Evolutionary conservation across 139 green algal species (phyloP).

Genomic region (Chara braunii): DNA sequence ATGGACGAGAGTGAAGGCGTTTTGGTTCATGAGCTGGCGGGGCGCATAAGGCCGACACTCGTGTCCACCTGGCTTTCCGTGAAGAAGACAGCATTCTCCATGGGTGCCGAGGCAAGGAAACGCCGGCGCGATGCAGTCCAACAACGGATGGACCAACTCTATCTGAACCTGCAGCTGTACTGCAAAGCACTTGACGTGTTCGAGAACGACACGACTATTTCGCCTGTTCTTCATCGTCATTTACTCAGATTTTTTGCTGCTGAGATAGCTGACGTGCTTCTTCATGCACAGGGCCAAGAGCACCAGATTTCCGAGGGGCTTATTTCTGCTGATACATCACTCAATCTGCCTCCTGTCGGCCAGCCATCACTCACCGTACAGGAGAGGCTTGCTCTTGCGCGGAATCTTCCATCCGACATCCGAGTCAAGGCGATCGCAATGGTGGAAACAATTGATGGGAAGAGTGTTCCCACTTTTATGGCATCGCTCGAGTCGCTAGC

Average conservation of each 20-base stretch:
- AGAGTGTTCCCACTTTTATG: conserved; percentile 29
- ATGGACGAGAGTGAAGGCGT: conserved; percentile 3
- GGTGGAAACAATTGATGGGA: conserved; percentile 24
- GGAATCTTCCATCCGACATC: no score
- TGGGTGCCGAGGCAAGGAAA: conserved; percentile 59
- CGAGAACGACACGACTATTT: conserved; percentile 9
- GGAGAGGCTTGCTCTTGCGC: no score
- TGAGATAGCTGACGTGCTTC: no score
- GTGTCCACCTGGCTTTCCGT: conserved; percentile 55
- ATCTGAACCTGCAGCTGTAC: conserved; percentile 69
- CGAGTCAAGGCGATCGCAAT: conserved; percentile 1
- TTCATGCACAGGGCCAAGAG: no score
- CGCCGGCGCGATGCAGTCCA: conserved; percentile 50
- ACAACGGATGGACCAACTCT: no score
- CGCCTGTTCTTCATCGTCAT: no score
- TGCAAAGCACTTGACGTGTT: conserved; percentile 49
- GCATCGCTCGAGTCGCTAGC: conserved; percentile 46
- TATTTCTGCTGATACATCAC: no score
- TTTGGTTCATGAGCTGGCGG: conserved; percentile 41
- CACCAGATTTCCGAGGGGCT: no score
- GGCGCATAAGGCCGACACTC: conserved; percentile 47
- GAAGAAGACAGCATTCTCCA: conserved; percentile 57
- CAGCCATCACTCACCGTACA: no score
- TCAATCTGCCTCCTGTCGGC: no score
- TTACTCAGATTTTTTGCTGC: no score